Base-by-base conservation (phyloP, 1,284 basidiomycete species). In the Athelia sp. region DNA sequence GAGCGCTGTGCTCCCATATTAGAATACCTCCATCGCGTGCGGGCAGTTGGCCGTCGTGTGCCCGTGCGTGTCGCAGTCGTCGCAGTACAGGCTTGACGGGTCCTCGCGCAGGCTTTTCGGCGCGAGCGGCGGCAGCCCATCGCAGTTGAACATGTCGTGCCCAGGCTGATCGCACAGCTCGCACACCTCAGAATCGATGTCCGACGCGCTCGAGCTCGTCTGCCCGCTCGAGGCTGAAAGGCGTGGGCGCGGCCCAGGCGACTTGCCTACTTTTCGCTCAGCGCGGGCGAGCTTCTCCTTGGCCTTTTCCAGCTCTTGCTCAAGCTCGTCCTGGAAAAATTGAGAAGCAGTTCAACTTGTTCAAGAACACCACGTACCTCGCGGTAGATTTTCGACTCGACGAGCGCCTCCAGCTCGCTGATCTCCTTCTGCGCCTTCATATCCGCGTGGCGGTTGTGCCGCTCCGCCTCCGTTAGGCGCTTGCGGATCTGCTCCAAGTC, bases 351-450 rank as follows among this genome's bases (percentile, higher is more conserved):
- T 44, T 4, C 44, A 36, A 53, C 36, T n/a, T n/a, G 43, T 34
- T 31, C 42, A 45, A 9, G 17, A 4, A 38, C 14, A 11, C 29
- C 24, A 47, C 72, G 47, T 57, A 83, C 84, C 64, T 97, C 93
- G 47, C 86, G 84, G 65, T 95, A 95, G 56, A 96, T 96, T 85
- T 97, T 96, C 50, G 90, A 81, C 66, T 97, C 93, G 32, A 96
- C 84, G 42, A 97, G 73, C 50, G 84, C 79, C 66, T 97, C 93
- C 19, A 97, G 76, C 63, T 96, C 92, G 47, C 84, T 81, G 46
- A 96, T 90, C 68, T 96, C 92, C 61, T 93, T 91, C 67, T 93
- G 90, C 53, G 93, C 78, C 46, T 63, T 89, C 88, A 60, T 88
- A 83, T 60, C 87, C 83, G 74, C 74, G 36, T 87, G 75, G 32